These are phyloP conservation scores for Immersiella caudata DNA, from an alignment of 495 filamentous ascomycete species.

Conservation along the genomic window DNA sequence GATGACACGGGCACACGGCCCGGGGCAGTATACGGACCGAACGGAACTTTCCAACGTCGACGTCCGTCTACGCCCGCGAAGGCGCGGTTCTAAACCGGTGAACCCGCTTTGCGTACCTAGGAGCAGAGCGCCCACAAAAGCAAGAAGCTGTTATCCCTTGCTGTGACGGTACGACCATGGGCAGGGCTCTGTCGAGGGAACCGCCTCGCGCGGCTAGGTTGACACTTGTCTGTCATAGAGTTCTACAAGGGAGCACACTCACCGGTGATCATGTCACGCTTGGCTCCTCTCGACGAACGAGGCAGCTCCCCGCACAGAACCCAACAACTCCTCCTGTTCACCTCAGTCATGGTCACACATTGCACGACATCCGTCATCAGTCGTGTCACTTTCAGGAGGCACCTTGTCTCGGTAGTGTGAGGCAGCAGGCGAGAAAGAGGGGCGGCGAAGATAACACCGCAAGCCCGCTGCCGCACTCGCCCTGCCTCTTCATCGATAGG, in stretches of 20 bases:
- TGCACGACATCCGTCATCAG: conserved; percentile 35
- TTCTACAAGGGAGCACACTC: not conserved
- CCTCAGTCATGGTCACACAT: conserved; percentile 30
- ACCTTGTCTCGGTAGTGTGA: conserved; percentile 21
- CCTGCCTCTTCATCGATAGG: not conserved
- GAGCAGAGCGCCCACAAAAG: not conserved
- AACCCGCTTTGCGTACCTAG: no score
- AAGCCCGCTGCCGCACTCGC: not conserved
- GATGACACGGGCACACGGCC: no score
- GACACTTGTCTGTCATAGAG: not conserved
- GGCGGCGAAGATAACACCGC: not conserved
- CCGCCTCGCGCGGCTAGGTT: not conserved
- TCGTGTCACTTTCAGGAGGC: conserved; percentile 23
- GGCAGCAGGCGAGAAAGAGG: conserved; percentile 13
- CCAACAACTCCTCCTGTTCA: not conserved
- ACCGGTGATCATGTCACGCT: not conserved
- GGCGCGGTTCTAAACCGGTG: no score
- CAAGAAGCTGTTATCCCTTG: not conserved
- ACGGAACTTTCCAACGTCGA: no score
- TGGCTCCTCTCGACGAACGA: not conserved
- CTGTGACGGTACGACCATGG: not conserved
- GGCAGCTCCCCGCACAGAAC: not conserved
- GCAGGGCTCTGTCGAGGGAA: not conserved
- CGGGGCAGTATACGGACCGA: no score
- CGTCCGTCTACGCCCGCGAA: no score